Percentiles rank a stretch among this genome's conserved stretches.
These are phyloP conservation scores for Prunus mongolica DNA, from an alignment of 306 rosid genomes.

Conservation along the genomic window DNA sequence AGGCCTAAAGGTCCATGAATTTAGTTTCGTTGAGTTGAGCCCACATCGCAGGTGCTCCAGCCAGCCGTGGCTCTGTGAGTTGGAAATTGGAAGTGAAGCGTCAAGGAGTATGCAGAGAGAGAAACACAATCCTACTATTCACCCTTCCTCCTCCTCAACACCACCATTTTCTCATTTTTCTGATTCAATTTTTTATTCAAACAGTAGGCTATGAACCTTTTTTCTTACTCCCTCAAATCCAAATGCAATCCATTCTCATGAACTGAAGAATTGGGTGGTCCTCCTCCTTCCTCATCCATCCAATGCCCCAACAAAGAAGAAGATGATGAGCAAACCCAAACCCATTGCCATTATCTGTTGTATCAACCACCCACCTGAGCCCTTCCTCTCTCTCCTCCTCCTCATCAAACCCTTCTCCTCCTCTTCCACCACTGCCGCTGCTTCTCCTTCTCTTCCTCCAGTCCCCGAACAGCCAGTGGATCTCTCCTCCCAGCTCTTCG, in stretches of 20 bases:
- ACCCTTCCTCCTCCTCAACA: neutral
- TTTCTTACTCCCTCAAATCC: neutral
- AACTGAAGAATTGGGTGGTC: neutral
- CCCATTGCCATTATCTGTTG: neutral
- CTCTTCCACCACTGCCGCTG: neutral
- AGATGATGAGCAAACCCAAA: neutral
- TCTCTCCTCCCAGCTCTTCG: slow-evolving; percentile 45
- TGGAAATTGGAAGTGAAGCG: neutral
- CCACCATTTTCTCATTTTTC: neutral
- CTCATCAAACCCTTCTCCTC: slow-evolving; percentile 15
- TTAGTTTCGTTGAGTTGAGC: too few relatives aligned
- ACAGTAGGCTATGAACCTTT: too few relatives aligned
- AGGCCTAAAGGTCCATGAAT: too few relatives aligned
- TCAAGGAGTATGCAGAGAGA: neutral
- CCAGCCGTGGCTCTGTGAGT: too few relatives aligned
- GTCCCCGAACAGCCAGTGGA: slow-evolving; percentile 8
- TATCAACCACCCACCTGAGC: neutral
- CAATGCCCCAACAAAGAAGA: neutral
- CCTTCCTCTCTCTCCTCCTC: slow-evolving; percentile 13
- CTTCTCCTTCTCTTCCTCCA: slow-evolving; percentile 14
- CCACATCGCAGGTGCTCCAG: too few relatives aligned
- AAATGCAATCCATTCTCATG: neutral
- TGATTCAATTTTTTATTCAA: too few relatives aligned
- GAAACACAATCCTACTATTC: neutral
- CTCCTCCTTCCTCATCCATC: neutral